A percentile compares a stretch with the other conserved stretches of the same genome.
Evolutionary conservation across 2,329 filamentous ascomycete genomes (phyloP).

Genomic region (Fusarium circinatum): DNA sequence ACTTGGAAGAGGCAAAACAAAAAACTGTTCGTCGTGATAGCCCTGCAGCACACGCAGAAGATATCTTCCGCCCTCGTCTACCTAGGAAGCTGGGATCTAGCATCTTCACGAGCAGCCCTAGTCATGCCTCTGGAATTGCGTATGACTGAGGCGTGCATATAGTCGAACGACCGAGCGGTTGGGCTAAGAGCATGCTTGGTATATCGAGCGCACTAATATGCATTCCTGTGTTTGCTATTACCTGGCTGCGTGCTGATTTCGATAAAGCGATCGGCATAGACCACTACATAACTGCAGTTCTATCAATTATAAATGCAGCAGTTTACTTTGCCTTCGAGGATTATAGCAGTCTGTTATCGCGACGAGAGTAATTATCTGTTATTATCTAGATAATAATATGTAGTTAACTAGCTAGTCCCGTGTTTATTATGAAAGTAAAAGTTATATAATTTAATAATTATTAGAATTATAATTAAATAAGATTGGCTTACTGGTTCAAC

Average conservation of each 20-base stretch:
- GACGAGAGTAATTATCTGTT: background rate
- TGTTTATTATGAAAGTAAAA: background rate
- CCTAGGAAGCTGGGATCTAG: no score
- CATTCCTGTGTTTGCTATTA: background rate
- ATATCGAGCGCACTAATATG: background rate
- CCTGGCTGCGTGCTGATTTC: background rate
- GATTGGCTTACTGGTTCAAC: background rate
- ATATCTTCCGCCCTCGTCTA: no score
- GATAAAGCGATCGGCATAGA: background rate
- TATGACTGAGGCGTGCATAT: no score
- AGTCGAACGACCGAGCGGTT: no score
- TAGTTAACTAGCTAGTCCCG: background rate
- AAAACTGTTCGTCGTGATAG: no score
- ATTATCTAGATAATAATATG: background rate
- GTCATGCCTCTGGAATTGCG: no score
- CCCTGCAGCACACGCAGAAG: no score
- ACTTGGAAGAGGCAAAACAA: no score
- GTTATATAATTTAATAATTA: background rate
- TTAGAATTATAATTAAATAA: background rate
- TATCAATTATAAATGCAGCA: background rate
- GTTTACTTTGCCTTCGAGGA: background rate
- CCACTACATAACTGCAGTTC: background rate
- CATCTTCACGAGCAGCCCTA: no score
- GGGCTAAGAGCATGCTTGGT: no score
- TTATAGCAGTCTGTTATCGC: background rate